Conservation (phyloP, 805 yeast species). For the Lachancea thermotolerans region DNA sequence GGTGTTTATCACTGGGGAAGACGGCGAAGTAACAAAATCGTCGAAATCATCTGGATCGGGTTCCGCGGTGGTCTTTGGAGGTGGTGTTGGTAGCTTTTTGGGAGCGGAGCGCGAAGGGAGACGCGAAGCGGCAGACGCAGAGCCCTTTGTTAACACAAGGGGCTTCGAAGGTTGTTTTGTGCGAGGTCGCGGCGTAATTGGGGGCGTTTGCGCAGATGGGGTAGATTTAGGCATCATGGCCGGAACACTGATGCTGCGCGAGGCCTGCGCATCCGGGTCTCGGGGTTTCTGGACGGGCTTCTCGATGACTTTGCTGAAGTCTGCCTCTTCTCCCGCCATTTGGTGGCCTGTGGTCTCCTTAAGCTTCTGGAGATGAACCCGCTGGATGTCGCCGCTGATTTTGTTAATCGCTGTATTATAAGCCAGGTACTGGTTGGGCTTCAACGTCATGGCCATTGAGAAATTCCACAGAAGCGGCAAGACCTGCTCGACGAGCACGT, state of each 20-base stretch:
- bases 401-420: slow-evolving; percentile 36
- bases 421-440: slow-evolving; percentile 35
- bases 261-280: slow-evolving; percentile 22
- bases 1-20: slow-evolving; percentile 12
- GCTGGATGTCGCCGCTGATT: slow-evolving; percentile 40
- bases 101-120: neutral
- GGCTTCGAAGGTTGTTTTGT: slow-evolving; percentile 3
- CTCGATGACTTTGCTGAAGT: slow-evolving; percentile 22
- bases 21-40: slow-evolving; percentile 25
- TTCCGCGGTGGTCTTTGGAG: neutral
- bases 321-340: slow-evolving; percentile 18
- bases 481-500: slow-evolving; percentile 43
- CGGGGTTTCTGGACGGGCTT: slow-evolving; percentile 13
- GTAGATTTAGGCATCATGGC: slow-evolving; percentile 21
- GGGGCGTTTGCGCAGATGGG: neutral
- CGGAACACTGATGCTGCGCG: slow-evolving; percentile 19
- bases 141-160: slow-evolving; percentile 5
- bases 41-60: slow-evolving; percentile 28
- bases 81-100: neutral
- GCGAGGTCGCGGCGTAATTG: neutral
- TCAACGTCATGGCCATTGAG: slow-evolving; percentile 41
- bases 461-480: slow-evolving; percentile 48
- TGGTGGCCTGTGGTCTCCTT: slow-evolving; percentile 20
- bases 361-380: slow-evolving; percentile 34
- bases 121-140: neutral